A percentile compares a stretch with the other conserved stretches of the same genome.
Evolutionary conservation across 306 rosid genomes (phyloP).

Genomic region (Trifolium fragiferum): DNA sequence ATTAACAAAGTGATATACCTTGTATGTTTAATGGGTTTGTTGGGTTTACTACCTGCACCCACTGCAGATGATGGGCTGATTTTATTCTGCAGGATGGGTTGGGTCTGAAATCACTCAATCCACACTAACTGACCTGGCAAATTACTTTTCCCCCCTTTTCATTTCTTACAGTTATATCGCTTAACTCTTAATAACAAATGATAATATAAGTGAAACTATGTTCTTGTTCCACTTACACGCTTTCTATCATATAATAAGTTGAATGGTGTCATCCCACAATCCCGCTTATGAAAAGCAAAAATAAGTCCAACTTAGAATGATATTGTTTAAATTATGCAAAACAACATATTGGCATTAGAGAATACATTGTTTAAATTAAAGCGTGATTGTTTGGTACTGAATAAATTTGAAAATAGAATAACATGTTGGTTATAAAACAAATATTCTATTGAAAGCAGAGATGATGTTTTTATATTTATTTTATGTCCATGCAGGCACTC

Average conservation of each 20-base stretch:
- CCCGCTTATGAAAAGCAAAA: not conserved
- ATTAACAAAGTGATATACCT: too few species aligned
- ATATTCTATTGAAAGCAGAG: not conserved
- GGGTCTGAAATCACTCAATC: conserved; percentile 11
- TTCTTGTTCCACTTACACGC: not conserved
- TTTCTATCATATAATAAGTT: not conserved
- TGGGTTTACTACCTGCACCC: conserved; percentile 1
- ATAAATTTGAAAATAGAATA: conserved; percentile 7
- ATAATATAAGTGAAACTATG: not conserved
- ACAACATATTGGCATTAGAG: not conserved
- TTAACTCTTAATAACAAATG: not conserved
- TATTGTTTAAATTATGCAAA: conserved; percentile 10
- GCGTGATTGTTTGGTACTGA: not conserved
- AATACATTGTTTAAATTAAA: conserved; percentile 14
- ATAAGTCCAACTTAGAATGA: not conserved
- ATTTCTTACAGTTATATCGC: not conserved
- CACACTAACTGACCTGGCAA: not conserved
- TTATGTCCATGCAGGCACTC: conserved; percentile 55
- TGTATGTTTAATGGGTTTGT: not conserved
- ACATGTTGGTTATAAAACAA: conserved; percentile 14
- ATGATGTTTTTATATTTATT: conserved; percentile 23
- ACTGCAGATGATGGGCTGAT: not conserved
- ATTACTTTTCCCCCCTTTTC: not conserved
- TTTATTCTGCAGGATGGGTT: conserved; percentile 1
- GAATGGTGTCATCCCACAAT: not conserved